Conservation (phyloP, 768 basidiomycete species). For the Russula compacta region DNA sequence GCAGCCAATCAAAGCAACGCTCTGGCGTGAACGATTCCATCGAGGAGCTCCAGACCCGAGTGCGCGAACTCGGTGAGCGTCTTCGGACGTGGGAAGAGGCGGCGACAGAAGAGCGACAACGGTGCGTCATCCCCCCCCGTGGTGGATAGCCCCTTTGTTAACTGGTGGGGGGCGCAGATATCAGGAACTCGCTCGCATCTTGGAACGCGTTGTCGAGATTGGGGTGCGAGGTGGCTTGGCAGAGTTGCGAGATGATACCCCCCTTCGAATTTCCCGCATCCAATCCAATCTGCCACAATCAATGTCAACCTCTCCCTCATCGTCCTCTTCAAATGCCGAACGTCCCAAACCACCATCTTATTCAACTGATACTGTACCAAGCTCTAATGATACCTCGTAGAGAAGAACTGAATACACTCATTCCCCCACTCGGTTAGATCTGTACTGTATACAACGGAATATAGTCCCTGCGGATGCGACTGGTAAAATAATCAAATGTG, state of each 20-base stretch:
- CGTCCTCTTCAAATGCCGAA: neutral
- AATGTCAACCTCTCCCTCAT: neutral
- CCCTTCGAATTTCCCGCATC: conserved; percentile 40
- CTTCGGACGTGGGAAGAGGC: conserved; percentile 36
- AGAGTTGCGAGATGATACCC: conserved; percentile 52
- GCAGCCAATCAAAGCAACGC: conserved; percentile 60
- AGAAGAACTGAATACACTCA: neutral
- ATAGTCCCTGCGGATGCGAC: neutral
- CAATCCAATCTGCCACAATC: conserved; percentile 16
- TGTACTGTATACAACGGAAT: conserved; percentile 1
- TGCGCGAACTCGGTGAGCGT: conserved; percentile 42
- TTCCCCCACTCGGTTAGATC: neutral
- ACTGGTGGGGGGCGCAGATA: conserved; percentile 32
- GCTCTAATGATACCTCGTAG: neutral
- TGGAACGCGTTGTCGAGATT: conserved; percentile 61
- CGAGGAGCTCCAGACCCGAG: conserved; percentile 41
- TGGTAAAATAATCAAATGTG: conserved; percentile 5
- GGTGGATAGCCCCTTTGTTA: neutral
- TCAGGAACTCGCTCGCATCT: conserved; percentile 55
- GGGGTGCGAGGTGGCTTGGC: conserved; percentile 53
- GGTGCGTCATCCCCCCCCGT: conserved; percentile 27
- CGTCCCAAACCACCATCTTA: neutral
- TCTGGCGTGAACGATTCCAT: conserved; percentile 65
- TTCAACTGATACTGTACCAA: neutral
- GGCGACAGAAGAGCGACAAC: conserved; percentile 34